phyloP scores from a whole-genome alignment of 768 basidiomycete genomes.

The Agrocybe pediades region DNA sequence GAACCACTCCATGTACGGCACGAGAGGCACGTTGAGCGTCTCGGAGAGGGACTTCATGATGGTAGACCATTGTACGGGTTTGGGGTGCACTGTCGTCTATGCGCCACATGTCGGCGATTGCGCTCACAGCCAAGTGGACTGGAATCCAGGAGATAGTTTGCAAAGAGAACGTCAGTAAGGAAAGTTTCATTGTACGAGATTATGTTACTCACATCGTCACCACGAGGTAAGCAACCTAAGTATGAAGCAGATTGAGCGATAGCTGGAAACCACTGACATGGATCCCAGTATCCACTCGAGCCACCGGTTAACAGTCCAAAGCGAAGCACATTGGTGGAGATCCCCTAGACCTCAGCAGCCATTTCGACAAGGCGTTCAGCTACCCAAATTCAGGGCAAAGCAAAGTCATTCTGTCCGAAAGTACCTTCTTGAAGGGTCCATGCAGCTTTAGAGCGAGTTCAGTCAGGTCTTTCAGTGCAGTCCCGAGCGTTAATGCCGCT shows the following conservation, averaged over 20 bases:
- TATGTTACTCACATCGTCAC: slow-evolving; percentile 25
- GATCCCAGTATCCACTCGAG: slow-evolving; percentile 37
- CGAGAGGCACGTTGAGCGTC: slow-evolving; percentile 25
- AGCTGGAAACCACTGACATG: slow-evolving; percentile 40
- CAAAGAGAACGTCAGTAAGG: not conserved
- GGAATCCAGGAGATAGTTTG: slow-evolving; percentile 29
- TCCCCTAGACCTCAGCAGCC: slow-evolving; percentile 25
- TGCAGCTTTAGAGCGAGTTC: too few species aligned
- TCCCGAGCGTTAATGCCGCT: too few species aligned
- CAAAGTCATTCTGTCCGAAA: too few species aligned
- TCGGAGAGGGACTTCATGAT: slow-evolving; percentile 17
- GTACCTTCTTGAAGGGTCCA: too few species aligned
- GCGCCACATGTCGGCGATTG: slow-evolving; percentile 27
- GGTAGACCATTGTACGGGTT: slow-evolving; percentile 25
- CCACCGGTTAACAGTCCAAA: slow-evolving; percentile 40
- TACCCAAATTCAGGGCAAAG: too few species aligned
- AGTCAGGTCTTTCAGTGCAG: too few species aligned
- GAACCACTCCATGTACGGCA: slow-evolving; percentile 32
- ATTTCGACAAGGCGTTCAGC: slow-evolving; percentile 36
- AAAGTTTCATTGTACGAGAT: not conserved
- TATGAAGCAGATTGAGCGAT: slow-evolving; percentile 30
- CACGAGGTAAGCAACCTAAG: slow-evolving; percentile 30
- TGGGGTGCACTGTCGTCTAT: slow-evolving; percentile 25
- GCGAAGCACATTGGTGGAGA: slow-evolving; percentile 34
- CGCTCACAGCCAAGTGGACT: slow-evolving; percentile 26